Evolutionary conservation across 176 grass and related monocot genomes (phyloP), one percentile per base, ranked within the genome.

Genomic region (Oryza australiensis): DNA sequence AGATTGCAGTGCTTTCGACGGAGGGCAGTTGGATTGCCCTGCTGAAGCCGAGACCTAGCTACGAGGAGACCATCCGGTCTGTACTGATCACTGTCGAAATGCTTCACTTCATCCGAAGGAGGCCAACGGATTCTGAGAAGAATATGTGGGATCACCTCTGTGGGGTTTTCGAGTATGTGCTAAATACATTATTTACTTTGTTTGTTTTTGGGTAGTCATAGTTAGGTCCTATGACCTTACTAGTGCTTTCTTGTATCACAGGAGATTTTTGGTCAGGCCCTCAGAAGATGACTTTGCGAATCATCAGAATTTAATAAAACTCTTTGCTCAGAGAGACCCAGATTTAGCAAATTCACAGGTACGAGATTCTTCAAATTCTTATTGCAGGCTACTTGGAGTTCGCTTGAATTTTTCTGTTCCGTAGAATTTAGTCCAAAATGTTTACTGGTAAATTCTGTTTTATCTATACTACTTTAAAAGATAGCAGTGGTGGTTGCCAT

Each of bases 51-150:
- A 79, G 86, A 63, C 78, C 68, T 7, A 81, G 26, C 70, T 92
- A 92, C 3, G 90, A 90, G 67, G 62, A 45, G 15, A 80, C 84
- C 0, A 80, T 96, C 30, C 71, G 90, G 42, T 82, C 83, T 2
- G 29, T 90, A 27, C 79, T 96, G 83, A 82, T 96, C 27, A 88
- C 66, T 3, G 37, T 90, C 53, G 85, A 90, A 48, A 77, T 90
- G 64, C 82, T 96, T 57, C 93, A 96, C 53, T 90, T 90, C 79
- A 33, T 89, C 10, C 88, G 77, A 68, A 90, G 70, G 77, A 92
- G 81, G 42, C 80, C 88, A 16, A 53, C 59, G 9, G 71, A 70
- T 4, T 38, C 72, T 15, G 86, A 88, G 45, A 92, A 86, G 51
- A 67, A 62, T 53, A 64, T 90, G 6, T 92, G 93, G 90, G 88